Evolutionary conservation across 345 rosid genomes (phyloP).

Genomic region (Lenwebbia sp.): DNA sequence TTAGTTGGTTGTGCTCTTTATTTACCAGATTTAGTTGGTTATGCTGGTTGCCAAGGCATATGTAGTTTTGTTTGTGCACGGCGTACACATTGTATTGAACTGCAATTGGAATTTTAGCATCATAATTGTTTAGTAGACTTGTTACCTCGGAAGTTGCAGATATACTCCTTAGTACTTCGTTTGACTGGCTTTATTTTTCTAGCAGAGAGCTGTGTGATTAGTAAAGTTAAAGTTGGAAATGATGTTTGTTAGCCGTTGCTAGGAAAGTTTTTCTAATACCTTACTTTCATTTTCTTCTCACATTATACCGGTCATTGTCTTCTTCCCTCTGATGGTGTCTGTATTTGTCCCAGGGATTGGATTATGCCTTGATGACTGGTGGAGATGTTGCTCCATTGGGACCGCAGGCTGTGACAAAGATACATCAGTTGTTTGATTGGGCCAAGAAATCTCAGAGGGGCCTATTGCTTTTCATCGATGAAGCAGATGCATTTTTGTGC

Average conservation of each 20-base stretch:
- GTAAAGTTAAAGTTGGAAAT: not conserved
- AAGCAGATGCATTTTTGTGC: slow-evolving; percentile 99
- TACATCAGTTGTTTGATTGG: slow-evolving; percentile 96
- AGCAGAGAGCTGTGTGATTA: not conserved
- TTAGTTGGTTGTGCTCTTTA: not conserved
- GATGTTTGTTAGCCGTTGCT: not conserved
- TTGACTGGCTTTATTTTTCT: not conserved
- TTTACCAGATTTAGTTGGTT: not conserved
- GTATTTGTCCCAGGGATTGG: slow-evolving; percentile 61
- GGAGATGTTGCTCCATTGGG: slow-evolving; percentile 99
- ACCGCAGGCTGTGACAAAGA: slow-evolving; percentile 96
- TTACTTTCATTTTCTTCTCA: not conserved
- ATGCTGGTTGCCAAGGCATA: not conserved
- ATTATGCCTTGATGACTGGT: slow-evolving; percentile 98
- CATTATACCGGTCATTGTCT: not conserved
- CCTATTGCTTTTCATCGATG: slow-evolving; percentile 82
- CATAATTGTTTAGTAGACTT: not conserved
- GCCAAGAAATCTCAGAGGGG: slow-evolving; percentile 86
- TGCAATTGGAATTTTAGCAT: not conserved
- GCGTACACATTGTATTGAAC: not conserved
- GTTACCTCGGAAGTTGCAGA: not conserved
- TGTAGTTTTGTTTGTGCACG: not conserved
- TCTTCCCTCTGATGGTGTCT: not conserved
- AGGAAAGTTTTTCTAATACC: not conserved
- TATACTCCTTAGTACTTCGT: not conserved